Base-by-base conservation (phyloP, 768 basidiomycete species). In the Clathrus columnatus region DNA sequence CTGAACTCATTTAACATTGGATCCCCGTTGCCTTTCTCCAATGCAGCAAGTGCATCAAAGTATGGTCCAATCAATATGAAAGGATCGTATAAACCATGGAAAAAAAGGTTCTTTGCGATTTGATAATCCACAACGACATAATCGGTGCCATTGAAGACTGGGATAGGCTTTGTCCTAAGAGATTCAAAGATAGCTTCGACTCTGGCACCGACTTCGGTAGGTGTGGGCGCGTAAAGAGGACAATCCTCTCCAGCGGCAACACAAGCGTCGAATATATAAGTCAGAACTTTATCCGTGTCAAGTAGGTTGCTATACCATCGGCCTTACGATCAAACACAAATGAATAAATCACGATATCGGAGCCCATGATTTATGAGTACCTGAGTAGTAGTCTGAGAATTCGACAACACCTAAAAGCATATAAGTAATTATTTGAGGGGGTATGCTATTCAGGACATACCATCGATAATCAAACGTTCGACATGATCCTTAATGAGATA, bases 381-480 rank as follows among this genome's bases (percentile, higher is more conserved):
- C 51, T 23, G 51, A 42, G 24, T 43, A 45, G 44, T 55, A 55
- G 17, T 55, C 54, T 11, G 30, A 30, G 17, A 55, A 48, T 17
- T 55, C 54, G 6, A 55, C 54, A 3, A 55, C 54, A 41, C 51
- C 51, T 52, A n/a, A 8, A 36, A 36, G n/a, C 11, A 36, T 14
- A 8, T 3, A n/a, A 36, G 10, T 36, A 4, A 36, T 3, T 3
- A 14, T 2, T 2, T 2, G 36, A 36, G 4, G 36, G n/a, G 10
- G 10, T 36, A 8, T 36, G 36, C 2, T 8, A 36, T 36, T 14
- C 4, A 36, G 36, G 36, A 47, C 51, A 14, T 2, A 52, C 68
- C 72, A 51, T 72, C 70, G 27, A 71, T 62, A n/a, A 67, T 56
- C 1, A 72, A 32, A 18, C 70, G 65, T 14, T 63, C 68, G 7